Evolutionary conservation across 2,329 filamentous ascomycete genomes (phyloP), one percentile per base, ranked within the genome.

Genomic region (Pyrenophora graminea): DNA sequence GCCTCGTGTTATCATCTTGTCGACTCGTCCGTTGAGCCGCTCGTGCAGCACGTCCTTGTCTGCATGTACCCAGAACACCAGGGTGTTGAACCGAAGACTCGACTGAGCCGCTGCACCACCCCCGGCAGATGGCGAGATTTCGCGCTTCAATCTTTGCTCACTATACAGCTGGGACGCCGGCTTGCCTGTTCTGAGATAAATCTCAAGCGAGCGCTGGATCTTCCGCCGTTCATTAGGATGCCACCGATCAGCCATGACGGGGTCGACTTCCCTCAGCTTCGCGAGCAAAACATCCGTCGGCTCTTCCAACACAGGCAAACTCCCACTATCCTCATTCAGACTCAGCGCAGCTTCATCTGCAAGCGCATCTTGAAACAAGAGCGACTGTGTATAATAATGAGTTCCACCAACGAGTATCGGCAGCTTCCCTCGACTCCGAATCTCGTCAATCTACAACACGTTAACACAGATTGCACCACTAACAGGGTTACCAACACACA

Each of bases 351-450:
- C 70, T 10, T 77, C 74, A 18, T 77, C 77, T 1, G 89, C 79
- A 6, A 92, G 73, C 13, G 82, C 81, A 58, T 92, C 85, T 30
- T 89, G 83, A 69, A 97, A 96, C 3, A 99, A 80, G 13, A 99
- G 80, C 1, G 90, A 86, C 65, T 97, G 91, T 0, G 90, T 88
- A 68, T 99, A 99, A 76, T 97, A 99, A 66, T 96, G 91, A 9
- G 93, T 96, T 7, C 94, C 94, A 21, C 94, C 94, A 1, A 97
- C 94, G 0, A 99, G 76, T 23, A 99, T 91, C 0, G 94, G 94
- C 10, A 97, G 73, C 56, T 88, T 89, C 0, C 91, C 90, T 63
- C 93, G 82, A 6, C 77, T 78, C 42, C 88, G 83, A 46, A 99
- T 96, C 36, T 94, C 90, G 19, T 82, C 76, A 55, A 99, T 93